phyloP scores from a whole-genome alignment of 306 rosid genomes.

The Prunus mongolica region DNA sequence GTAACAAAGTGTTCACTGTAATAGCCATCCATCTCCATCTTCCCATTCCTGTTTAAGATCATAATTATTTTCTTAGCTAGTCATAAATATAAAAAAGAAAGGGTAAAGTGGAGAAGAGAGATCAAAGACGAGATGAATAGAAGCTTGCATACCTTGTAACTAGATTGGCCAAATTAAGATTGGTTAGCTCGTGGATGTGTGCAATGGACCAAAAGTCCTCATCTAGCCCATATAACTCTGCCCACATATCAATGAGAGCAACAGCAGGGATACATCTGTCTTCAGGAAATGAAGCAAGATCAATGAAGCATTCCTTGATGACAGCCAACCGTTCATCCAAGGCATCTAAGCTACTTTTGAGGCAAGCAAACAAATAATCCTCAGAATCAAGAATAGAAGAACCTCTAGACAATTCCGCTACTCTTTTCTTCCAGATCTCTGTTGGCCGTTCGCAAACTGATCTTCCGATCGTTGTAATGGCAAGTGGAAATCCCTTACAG shows the following conservation, averaged over 20 bases:
- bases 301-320: constrained; percentile 49
- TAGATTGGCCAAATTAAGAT: constrained; percentile 32
- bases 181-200: constrained; percentile 29
- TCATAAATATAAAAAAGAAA: constrained; percentile 1
- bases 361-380: constrained; percentile 18
- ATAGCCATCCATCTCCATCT: constrained; percentile 26
- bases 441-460: constrained; percentile 23
- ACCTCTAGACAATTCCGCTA: constrained; percentile 17
- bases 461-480: constrained; percentile 34
- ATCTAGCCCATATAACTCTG: constrained; percentile 33
- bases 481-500: constrained; percentile 50
- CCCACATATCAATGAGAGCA: constrained; percentile 61
- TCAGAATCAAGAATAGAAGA: constrained; percentile 25
- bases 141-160: background rate
- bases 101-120: background rate
- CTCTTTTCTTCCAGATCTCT: constrained; percentile 28
- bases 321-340: constrained; percentile 9
- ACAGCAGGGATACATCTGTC: constrained; percentile 49
- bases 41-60: constrained; percentile 26
- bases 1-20: constrained; percentile 35
- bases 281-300: constrained; percentile 61
- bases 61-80: constrained; percentile 8
- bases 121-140: background rate
- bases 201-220: constrained; percentile 34
- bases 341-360: constrained; percentile 39